These are phyloP conservation scores for Lophiostoma macrostomum DNA, from an alignment of 495 filamentous ascomycete species.

Conservation along the genomic window DNA sequence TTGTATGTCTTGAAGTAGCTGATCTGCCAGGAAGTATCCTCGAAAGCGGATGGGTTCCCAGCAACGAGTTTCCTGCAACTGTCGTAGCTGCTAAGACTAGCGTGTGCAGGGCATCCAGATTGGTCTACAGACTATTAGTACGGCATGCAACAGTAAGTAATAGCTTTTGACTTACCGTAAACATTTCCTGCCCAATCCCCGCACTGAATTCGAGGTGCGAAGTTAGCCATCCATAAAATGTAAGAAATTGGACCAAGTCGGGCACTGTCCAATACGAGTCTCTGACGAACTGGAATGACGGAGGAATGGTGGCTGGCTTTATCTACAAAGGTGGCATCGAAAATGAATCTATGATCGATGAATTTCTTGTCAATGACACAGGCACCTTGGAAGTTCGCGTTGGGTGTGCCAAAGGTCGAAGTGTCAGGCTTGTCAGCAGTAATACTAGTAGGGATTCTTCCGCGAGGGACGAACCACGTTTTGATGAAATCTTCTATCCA, in stretches of 20 bases:
- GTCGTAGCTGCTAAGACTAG: conserved; percentile 11
- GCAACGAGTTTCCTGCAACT: conserved; percentile 39
- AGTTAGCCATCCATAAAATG: no score
- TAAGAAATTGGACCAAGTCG: no score
- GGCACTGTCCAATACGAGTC: no score
- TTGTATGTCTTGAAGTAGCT: conserved; percentile 37
- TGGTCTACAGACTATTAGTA: background rate
- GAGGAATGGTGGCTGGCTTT: no score
- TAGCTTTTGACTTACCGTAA: conserved; percentile 3
- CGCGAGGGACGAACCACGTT: conserved; percentile 75
- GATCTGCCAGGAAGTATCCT: conserved; percentile 39
- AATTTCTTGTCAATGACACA: conserved; percentile 68
- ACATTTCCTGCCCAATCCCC: conserved; percentile 78
- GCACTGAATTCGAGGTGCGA: no score
- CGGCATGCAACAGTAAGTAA: no score
- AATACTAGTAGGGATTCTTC: conserved; percentile 57
- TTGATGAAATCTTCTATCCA: conserved; percentile 68
- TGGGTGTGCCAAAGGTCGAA: conserved; percentile 62
- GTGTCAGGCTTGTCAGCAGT: conserved; percentile 58
- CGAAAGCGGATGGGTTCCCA: conserved; percentile 37
- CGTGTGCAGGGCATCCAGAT: conserved; percentile 25
- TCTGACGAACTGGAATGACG: no score
- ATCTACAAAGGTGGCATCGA: conserved; percentile 82
- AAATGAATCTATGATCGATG: conserved; percentile 67
- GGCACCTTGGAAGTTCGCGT: conserved; percentile 57